Base-by-base conservation (phyloP, 495 filamentous ascomycete genomes). In the Paragyromitra xinjiangensis region DNA sequence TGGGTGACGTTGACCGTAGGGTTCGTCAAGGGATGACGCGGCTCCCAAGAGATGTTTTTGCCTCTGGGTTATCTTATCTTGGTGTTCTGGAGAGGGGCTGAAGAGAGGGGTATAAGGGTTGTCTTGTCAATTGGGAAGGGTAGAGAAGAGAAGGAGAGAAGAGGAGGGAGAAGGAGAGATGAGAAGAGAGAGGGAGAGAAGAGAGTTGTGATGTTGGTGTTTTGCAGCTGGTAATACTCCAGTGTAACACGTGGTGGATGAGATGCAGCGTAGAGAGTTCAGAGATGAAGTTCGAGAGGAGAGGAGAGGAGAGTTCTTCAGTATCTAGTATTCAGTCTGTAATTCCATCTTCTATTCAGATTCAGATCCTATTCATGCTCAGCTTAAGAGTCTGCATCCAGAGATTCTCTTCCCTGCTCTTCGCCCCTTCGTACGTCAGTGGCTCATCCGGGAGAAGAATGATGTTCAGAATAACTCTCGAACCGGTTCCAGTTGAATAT, bases 1-100 rank as follows among this genome's bases (percentile, higher is more conserved):
- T 64, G 42, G 73, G 73, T 76, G 73, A 76, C 73, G 73, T 76
- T 76, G 68, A 50, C 61, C 7, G 59, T 61, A 42, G 69, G 58
- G 69, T 55, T 69, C 34, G 61, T 6, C 34, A 45, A 12, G 26
- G 53, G 73, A 73, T 76, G 73, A 76, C 73, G 73, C 73, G 73
- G 73, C 73, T 71, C 69, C 16, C 39, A 70, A 63, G 67, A 22
- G 19, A 64, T 45, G 8, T 44, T 24, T 14, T 50, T 50, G 0
- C 5, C 4, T 16, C 45, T 7, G n/a, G 48, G 16, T 3, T 34
- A 34, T 34, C 29, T 34, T 34, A 34, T 34, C 29, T 34, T 0
- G 29, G 29, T 34, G 29, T 34, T 34, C 29, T 34, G 29, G 29
- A 3, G 2, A 34, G 29, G 29, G 29, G 29, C 29, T 34, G 44